phyloP scores from a whole-genome alignment of 257 asterid species.

The Solanum pimpinellifolium region DNA sequence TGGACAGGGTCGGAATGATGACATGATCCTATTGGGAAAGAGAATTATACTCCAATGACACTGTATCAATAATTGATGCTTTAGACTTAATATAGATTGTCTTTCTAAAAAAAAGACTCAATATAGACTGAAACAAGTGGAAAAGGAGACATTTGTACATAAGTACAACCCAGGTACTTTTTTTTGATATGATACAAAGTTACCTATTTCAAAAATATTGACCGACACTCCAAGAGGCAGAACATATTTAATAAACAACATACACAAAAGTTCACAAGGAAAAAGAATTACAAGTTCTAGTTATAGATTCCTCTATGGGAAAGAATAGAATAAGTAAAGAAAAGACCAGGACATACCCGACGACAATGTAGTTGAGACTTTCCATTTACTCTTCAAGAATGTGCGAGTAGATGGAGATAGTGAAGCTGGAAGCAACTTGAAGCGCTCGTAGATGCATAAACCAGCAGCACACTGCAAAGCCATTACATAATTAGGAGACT shows the following conservation, averaged over 20 bases:
- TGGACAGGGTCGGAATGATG: too few species aligned
- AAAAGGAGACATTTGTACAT: too few species aligned
- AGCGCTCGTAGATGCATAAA: constrained; percentile 52
- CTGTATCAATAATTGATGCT: too few species aligned
- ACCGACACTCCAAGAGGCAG: neutral
- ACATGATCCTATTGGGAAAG: too few species aligned
- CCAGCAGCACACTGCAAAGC: constrained; percentile 74
- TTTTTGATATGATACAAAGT: too few species aligned
- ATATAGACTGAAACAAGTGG: too few species aligned
- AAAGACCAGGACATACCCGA: constrained; percentile 37
- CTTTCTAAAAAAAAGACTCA: too few species aligned
- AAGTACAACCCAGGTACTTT: too few species aligned
- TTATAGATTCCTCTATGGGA: neutral
- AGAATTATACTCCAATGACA: too few species aligned
- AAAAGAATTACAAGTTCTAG: neutral
- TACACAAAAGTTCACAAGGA: neutral
- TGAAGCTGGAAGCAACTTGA: constrained; percentile 60
- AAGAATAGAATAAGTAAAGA: neutral
- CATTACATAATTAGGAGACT: neutral
- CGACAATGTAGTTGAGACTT: constrained; percentile 31
- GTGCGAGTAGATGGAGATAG: constrained; percentile 35
- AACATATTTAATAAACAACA: neutral
- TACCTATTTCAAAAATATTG: neutral
- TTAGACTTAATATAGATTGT: too few species aligned
- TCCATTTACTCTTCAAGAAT: constrained; percentile 43